A percentile compares a stretch with the other conserved stretches of the same genome.
phyloP scores from a whole-genome alignment of 306 rosid genomes.

The Cucurbita maxima region DNA sequence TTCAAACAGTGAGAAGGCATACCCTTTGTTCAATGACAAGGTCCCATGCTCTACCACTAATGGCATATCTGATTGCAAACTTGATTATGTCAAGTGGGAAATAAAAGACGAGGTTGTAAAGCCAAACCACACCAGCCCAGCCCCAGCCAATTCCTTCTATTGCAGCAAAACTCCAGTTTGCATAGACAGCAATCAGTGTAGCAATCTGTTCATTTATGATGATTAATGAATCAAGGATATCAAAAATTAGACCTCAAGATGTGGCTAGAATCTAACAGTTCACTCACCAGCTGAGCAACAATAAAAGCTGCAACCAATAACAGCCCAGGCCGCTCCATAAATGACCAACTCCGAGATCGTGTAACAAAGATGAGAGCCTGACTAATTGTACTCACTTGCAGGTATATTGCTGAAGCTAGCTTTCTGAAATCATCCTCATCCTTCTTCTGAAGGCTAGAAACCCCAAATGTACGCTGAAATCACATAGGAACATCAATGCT shows the following conservation, averaged over 20 bases:
- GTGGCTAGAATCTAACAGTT: not conserved
- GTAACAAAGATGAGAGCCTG: slow-evolving; percentile 80
- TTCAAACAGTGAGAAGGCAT: slow-evolving; percentile 5
- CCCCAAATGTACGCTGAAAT: slow-evolving; percentile 63
- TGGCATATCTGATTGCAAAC: slow-evolving; percentile 50
- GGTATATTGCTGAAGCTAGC: slow-evolving; percentile 63
- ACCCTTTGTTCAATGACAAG: slow-evolving; percentile 72
- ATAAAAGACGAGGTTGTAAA: slow-evolving; percentile 59
- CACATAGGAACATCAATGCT: not conserved
- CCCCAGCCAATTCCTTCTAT: slow-evolving; percentile 83
- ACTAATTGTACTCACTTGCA: slow-evolving; percentile 72
- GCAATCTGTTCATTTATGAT: slow-evolving; percentile 38
- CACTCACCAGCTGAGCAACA: slow-evolving; percentile 67
- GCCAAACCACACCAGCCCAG: slow-evolving; percentile 87
- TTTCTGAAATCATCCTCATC: slow-evolving; percentile 30
- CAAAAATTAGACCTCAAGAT: not conserved
- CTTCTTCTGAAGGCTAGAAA: slow-evolving; percentile 37
- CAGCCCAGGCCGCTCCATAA: slow-evolving; percentile 60
- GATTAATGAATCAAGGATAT: not conserved
- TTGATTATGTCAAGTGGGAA: slow-evolving; percentile 68
- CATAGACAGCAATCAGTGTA: slow-evolving; percentile 63
- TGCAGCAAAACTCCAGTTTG: slow-evolving; percentile 65
- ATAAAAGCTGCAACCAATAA: slow-evolving; percentile 49
- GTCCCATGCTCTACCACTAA: slow-evolving; percentile 84
- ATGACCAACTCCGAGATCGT: slow-evolving; percentile 62